A percentile compares a stretch with the other conserved stretches of the same genome.
phyloP scores from a whole-genome alignment of 768 basidiomycete genomes.

The Termitomyces sp. region DNA sequence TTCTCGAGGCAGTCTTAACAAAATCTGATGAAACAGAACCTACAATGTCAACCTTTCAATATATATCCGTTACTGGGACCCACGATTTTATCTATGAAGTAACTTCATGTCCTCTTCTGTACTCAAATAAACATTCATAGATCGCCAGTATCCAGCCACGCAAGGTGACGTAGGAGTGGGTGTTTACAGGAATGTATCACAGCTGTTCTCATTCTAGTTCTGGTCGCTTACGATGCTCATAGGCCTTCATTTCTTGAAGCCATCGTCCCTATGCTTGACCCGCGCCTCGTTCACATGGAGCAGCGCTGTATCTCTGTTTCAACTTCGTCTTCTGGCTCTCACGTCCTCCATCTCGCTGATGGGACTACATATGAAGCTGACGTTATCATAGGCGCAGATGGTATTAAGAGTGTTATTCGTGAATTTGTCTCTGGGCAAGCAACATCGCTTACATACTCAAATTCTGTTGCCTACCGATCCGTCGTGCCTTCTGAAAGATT shows the following conservation, averaged over 20 bases:
- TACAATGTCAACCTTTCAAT: conserved; percentile 29
- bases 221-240: neutral
- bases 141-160: conserved; percentile 24
- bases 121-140: neutral
- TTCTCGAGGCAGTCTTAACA: conserved; percentile 36
- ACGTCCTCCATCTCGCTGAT: conserved; percentile 42
- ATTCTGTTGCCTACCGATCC: conserved; percentile 45
- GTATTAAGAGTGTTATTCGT: conserved; percentile 45
- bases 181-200: conserved; percentile 30
- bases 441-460: conserved; percentile 33
- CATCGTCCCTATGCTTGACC: conserved; percentile 37
- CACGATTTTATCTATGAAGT: conserved; percentile 44
- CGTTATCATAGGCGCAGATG: conserved; percentile 48
- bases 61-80: conserved; percentile 34
- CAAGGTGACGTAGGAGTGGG: conserved; percentile 34
- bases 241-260: conserved; percentile 50
- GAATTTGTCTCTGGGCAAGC: conserved; percentile 21
- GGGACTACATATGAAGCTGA: conserved; percentile 41
- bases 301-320: conserved; percentile 40
- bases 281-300: conserved; percentile 38
- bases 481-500: conserved; percentile 38
- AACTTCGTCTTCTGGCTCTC: conserved; percentile 17
- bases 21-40: conserved; percentile 29
- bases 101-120: conserved; percentile 6
- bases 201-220: neutral